phyloP scores from a whole-genome alignment of 2,329 filamentous ascomycete genomes.

The Fusarium duplospermum region DNA sequence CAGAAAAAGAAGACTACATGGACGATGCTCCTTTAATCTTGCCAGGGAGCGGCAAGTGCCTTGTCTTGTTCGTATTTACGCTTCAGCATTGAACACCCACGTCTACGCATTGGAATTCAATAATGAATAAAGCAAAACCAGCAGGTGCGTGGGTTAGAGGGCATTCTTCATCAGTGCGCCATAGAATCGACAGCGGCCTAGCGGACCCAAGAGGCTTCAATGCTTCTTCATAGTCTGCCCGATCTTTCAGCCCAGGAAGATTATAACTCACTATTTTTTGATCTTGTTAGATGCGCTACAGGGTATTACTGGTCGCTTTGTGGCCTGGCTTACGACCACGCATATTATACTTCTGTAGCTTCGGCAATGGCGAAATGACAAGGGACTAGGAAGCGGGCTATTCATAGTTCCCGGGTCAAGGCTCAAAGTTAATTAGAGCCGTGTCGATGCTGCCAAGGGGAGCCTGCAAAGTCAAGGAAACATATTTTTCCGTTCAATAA shows the following conservation, averaged over 20 bases:
- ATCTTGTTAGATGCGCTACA: neutral
- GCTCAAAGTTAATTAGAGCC: neutral
- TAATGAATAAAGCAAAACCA: neutral
- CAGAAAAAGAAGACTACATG: neutral
- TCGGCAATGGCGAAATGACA: neutral
- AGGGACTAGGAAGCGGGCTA: neutral
- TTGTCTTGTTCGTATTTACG: neutral
- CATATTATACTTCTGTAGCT: neutral
- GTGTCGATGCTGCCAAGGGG: neutral
- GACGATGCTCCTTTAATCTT: neutral
- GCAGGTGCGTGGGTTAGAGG: neutral
- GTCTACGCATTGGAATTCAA: neutral
- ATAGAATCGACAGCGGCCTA: neutral
- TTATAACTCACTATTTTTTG: neutral
- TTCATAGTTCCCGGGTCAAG: neutral
- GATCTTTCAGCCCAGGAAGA: neutral
- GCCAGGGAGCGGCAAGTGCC: neutral
- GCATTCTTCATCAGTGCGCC: neutral
- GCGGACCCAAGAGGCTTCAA: neutral
- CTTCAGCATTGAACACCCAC: neutral
- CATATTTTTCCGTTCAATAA: neutral
- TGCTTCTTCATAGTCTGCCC: neutral
- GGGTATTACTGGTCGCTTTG: neutral
- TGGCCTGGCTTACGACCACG: neutral
- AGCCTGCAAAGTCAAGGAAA: neutral